Conservation (phyloP, 192 early-diverging fungal genomes). For the Haplosporangium gracile region DNA sequence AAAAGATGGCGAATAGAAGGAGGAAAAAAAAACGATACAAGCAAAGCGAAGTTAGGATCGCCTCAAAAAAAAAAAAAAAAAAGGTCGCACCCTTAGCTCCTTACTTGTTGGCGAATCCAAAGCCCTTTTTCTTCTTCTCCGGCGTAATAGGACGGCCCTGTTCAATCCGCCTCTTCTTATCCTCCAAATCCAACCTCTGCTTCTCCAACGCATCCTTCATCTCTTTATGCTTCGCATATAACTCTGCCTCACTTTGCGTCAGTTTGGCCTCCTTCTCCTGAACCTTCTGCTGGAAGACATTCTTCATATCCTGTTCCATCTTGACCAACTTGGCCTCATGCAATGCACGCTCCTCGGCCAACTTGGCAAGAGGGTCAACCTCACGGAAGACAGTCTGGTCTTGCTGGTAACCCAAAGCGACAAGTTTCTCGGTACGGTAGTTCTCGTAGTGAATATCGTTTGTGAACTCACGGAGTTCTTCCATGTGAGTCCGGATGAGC, state of each 20-base stretch:
- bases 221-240: constrained; percentile 97
- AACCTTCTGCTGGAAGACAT: constrained; percentile 99
- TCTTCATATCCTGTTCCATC: constrained; percentile 99
- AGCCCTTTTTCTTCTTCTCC: constrained; percentile 79
- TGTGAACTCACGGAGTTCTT: constrained; percentile 97
- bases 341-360: constrained; percentile 91
- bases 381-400: constrained; percentile 85
- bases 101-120: constrained; percentile 72
- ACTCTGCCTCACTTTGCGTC: constrained; percentile 96
- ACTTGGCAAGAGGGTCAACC: constrained; percentile 79
- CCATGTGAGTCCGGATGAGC: constrained; percentile 94
- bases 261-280: constrained; percentile 98
- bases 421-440: constrained; percentile 95
- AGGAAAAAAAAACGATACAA: not conserved
- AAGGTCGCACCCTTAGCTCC: not conserved
- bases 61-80: not conserved
- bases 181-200: constrained; percentile 93
- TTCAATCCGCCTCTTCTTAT: constrained; percentile 93
- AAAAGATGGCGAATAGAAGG: not conserved
- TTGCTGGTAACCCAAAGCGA: constrained; percentile 87
- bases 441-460: constrained; percentile 93
- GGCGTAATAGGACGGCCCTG: constrained; percentile 77
- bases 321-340: constrained; percentile 97
- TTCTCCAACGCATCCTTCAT: constrained; percentile 98
- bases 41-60: not conserved